Evolutionary conservation across 2,329 filamentous ascomycete species (phyloP).

Genomic region (Pezicula carpinea): DNA sequence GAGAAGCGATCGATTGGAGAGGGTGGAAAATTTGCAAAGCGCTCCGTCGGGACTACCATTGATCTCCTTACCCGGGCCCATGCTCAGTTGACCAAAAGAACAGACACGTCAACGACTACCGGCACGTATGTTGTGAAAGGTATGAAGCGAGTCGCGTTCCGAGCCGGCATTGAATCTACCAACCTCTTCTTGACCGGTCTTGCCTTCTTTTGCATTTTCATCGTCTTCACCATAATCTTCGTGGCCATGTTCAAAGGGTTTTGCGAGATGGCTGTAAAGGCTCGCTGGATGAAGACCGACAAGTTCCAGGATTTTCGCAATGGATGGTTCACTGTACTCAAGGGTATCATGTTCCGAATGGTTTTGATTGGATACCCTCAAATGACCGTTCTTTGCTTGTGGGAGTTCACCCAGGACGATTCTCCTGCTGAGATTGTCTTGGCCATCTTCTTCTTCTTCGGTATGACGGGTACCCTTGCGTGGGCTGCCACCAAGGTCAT

Average conservation of each 20-base stretch:
- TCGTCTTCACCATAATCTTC: conserved; percentile 66
- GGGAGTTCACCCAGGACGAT: conserved; percentile 85
- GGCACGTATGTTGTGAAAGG: conserved; percentile 66
- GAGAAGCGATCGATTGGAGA: conserved; percentile 43
- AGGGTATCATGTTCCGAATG: conserved; percentile 89
- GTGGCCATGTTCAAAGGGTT: conserved; percentile 77
- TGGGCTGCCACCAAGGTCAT: conserved; percentile 93
- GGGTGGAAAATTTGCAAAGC: conserved; percentile 41
- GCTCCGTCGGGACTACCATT: conserved; percentile 37
- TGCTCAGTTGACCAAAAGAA: conserved; percentile 44
- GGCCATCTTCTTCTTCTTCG: conserved; percentile 83
- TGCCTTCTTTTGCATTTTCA: conserved; percentile 82
- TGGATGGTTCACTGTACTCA: conserved; percentile 87
- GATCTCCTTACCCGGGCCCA: conserved; percentile 26
- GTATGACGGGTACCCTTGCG: conserved; percentile 69
- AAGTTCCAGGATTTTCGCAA: conserved; percentile 93
- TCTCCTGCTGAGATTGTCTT: conserved; percentile 82
- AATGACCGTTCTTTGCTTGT: conserved; percentile 84
- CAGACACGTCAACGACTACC: conserved; percentile 47
- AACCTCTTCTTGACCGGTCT: conserved; percentile 93
- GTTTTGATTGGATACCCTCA: conserved; percentile 88
- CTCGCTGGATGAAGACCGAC: conserved; percentile 74
- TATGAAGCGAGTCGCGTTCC: conserved; percentile 86
- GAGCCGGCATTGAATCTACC: conserved; percentile 76
- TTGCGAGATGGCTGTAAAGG: conserved; percentile 71